Base-by-base conservation (phyloP, 495 filamentous ascomycete species). In the Chaetomidium leptoderma region DNA sequence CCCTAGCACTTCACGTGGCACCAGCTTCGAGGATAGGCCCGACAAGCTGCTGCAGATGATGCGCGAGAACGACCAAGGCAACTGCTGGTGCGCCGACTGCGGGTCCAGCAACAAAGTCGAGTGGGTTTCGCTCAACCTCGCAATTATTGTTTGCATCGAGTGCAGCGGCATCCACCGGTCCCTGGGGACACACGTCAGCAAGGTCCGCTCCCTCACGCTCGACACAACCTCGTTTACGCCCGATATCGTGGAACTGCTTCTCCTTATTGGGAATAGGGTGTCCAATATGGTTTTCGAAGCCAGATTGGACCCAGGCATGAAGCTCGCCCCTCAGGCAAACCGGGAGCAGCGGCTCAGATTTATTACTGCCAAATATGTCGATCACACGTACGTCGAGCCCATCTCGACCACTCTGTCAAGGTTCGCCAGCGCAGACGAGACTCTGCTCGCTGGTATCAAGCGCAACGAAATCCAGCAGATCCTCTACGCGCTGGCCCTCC, bases 41-140 rank as follows among this genome's bases (percentile, higher is more conserved):
- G 86, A 89, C 51, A 90, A 85, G 64, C 76, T 99, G 4, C 81
- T 97, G 11, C 89, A 96, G 67, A 81, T 86, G 50, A 81, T 99
- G 26, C 88, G 93, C 40, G 90, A 95, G 36, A 87, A 87, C 32
- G 95, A 97, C 60, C 86, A 96, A 61, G 91, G 90, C 19, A 99
- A 99, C 70, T 88, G 84, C 52, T 89, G 86, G 83, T 99, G 93
- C 70, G 93, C 92, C 23, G 93, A 99, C 67, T 99, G 93, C 68
- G 90, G 89, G 14, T 95, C 91, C 23, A 85, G 86, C 29, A 81
- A 85, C 61, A 97, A 95, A 71, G 90, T 95, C 17, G 95, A 99
- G 70, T 99, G 93, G 93, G 93, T 96, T 37, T 97, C 92, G 2
- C 96, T 99, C 70, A 99, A 99, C 63, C 81, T 99, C 4, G 95